Evolutionary conservation across 2,329 filamentous ascomycete genomes (phyloP), one percentile per base, ranked within the genome.

Genomic region (Aspergillus sp.): DNA sequence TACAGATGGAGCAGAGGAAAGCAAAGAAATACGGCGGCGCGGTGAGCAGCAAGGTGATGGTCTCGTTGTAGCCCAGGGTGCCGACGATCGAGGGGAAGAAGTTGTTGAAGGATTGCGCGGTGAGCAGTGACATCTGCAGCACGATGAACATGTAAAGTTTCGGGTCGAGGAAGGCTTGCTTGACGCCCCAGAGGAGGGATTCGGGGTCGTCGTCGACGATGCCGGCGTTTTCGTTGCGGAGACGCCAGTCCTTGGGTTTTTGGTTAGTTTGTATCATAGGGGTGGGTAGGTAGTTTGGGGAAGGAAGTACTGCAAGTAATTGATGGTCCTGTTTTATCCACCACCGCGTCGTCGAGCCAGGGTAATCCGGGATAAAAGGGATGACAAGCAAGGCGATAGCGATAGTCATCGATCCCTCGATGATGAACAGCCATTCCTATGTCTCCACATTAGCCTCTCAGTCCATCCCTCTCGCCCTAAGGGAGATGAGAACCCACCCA

Each of bases 151-250:
- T 64, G 63, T 76, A 80, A 1, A 81, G 68, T 55, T 77, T 74
- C 9, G 64, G 63, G 52, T 69, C 68, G 9, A 49, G 46, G 20
- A 65, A 53, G 14, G 67, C 68, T 51, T 63, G 49, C 60, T 76
- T 73, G 52, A 80, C 72, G 47, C 78, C 77, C 24, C 65, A 69
- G 63, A 87, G 77, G 0, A 83, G 83, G 0, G 83, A 84, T 66
- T 87, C 86, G 53, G 84, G 83, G 52, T 84, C 84, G 46, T 84
- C 84, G 64, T 86, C 80, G 61, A 85, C 79, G 66, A 84, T 85
- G 1, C 84, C 83, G 62, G 83, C 83, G 72, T 85, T 86, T 20
- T 87, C 71, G 29, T 86, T 79, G 56, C 84, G 83, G 64, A 85
- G 16, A 22, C 45, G 45, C 45, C 16, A 22, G 45, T n/a, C 45